Base-by-base conservation (phyloP, 2,329 filamentous ascomycete species). In the Pyrenophora teres region DNA sequence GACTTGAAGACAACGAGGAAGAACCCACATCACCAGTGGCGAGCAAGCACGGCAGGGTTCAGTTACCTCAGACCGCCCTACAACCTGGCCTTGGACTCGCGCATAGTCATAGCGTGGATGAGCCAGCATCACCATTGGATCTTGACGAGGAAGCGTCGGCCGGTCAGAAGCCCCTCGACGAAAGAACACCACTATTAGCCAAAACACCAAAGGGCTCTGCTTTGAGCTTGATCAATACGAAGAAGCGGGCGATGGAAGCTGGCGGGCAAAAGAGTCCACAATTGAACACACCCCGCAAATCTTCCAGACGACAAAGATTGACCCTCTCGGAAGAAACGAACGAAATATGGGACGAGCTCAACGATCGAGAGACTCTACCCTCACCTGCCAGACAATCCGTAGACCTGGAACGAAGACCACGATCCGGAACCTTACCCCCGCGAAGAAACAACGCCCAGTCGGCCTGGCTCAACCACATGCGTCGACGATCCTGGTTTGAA, bases 301-400 rank as follows among this genome's bases (percentile, higher is more conserved):
- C 64, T 3, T 52, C 57, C 8, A 56, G 64, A 54, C 65, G 69
- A 56, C 69, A 74, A 16, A 64, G 72, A 16, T 72, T 74, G 65
- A 81, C 79, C 15, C 80, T 84, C 46, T 84, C 83, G 79, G 77
- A 84, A 50, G 89, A 94, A 68, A 83, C 84, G 1, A 86, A 85
- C 31, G 89, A 94, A 63, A 94, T 96, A 27, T 96, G 91, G 92
- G 89, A 86, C 49, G 91, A 95, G 70, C 80, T 96, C 12, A 87
- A 94, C 67, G 92, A 96, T 63, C 61, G 68, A 40, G 68, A 71
- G 13, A 59, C 60, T 18, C 27, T 68, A 0, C 64, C 63, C 9
- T 69, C 68, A 9, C 68, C 67, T 30, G 57, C 62, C 10, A 57
- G 61, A 48, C 67, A 62, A 46, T 72, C 70, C 2, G 59, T 54